Evolutionary conservation across 441 rosid species (phyloP), one percentile per base, ranked within the genome.

Genomic region (Gossypium lobatum): DNA sequence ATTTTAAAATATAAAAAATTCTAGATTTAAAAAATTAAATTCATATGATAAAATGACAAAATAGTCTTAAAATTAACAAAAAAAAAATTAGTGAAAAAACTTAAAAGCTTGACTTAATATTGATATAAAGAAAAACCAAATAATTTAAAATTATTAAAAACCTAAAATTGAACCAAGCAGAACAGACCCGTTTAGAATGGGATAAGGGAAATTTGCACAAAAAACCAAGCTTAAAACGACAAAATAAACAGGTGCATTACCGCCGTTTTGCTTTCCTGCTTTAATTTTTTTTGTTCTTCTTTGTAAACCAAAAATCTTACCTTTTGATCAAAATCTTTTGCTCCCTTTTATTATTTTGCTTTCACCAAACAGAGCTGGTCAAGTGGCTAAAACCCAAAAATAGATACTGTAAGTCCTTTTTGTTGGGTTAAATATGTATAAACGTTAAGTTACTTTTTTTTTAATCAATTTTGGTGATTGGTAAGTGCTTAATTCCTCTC

Each of bases 181-280:
- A 34, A 34, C 39, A 34, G 39, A 34, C 39, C 39, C 9, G 39
- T 34, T 34, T 6, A 34, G 39, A 34, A 34, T 34, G 5, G 5
- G 3, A 28, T 2, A 28, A 63, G 8, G 25, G 7, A 2, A 23
- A 34, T 31, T 34, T 63, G 48, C 7, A 66, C 20, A 46, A 46
- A 18, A 46, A 46, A 66, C 48, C 57, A 23, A 46, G 37, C 42
- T 67, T 7, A 67, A 67, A 67, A 67, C 71, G 71, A 7, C 71
- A 48, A 48, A 42, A 6, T 5, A 5, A 46, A 6, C 25, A 23
- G 11, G 14, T 45, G 50, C 34, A 25, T 45, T 46, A 2, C 57
- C 10, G n/a, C 20, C 57, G 34, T 45, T 42, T 66, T 46, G 11
- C 9, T 4, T 11, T 45, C 13, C 17, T 62, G 8, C 2, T 13